Evolutionary conservation across 768 basidiomycete species (phyloP), one percentile per base, ranked within the genome.

Genomic region (Agrocybe praecox): DNA sequence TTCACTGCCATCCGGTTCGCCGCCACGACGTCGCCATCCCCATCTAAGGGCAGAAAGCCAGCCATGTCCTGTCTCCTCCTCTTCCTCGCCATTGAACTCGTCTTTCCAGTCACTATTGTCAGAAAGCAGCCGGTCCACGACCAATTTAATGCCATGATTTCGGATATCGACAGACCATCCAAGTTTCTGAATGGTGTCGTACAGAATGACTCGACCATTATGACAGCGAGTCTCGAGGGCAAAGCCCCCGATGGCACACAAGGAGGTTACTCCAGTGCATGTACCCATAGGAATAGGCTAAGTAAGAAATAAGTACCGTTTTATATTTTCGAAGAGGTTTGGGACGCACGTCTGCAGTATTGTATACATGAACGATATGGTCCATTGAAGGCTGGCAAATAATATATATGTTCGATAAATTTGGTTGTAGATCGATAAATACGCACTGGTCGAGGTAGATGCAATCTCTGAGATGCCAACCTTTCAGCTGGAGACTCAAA

Each of bases 211-310:
- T 67, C 89, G 85, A 21, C 96, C 96, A 0, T 90, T 80, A 69
- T 98, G 96, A 65, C 96, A 98, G n/a, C 85, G 78, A 2, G 87
- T 82, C 73, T 95, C 93, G 72, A 95, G 74, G 0, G 94, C 96
- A 65, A 91, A 96, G 0, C 96, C 96, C 11, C 70, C 78, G 24
- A 81, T 65, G 5, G 80, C 74, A 61, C 82, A 82, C 24, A 69
- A 59, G 1, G 82, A 82, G 5, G 77, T 76, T 1, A 90, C 76
- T 12, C 93, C 94, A 12, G 77, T 94, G 65, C 93, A 95, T 0
- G 80, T 80, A 1, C 91, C 92, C 84, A 91, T 90, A 2, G 96
- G 84, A 33, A 98, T 92, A 0, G 96, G 96, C 77, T 81, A 43
- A n/a, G n/a, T 40, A 6, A 15, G 15, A 42, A 15, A 36, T 15